Base-by-base conservation (phyloP, 345 rosid species). In the Citrus sp. region DNA sequence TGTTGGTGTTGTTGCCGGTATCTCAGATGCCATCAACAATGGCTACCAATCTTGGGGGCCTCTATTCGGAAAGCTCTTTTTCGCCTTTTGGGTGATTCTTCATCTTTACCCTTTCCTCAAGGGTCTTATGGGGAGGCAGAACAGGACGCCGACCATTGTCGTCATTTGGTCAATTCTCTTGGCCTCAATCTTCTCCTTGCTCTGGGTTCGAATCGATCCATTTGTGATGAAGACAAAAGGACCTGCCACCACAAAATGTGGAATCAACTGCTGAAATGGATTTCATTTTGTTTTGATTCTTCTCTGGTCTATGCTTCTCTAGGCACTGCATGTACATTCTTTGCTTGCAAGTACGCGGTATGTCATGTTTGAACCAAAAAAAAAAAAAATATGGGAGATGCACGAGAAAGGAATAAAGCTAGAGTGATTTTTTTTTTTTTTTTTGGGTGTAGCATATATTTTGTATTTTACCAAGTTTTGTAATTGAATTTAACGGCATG, bases 31-130 rank as follows among this genome's bases (percentile, higher is more conserved):
- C 51, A 90, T 94, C 72, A 96, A 96, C 89, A 92, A 94, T 42
- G 99, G 99, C 3, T 91, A 89, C 86, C 90, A 92, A 67, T 88
- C 98, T 19, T 92, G 98, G 96, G 99, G 99, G 12, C 94, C 98
- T 70, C 86, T 95, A 4, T 92, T 96, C 54, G 98, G 99, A 75
- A 94, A 96, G 91, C 94, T 96, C 28, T 96, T 96, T 89, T 92
- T 96, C 65, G 82, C 97, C 73, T 94, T 94, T 84, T 90, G 99
- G 97, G 98, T 92, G 83, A 96, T 96, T 71, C 85, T 93, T 78
- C 98, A 92, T 89, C 95, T 96, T 83, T 96, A 96, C 82, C 97
- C 97, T 14, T 96, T 96, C 98, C 97, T 94, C 51, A 94, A 96
- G 87, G 98, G 98, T 85, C 87, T 96, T 46, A 96, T 94, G 99